A percentile compares a stretch with the other conserved stretches of the same genome.
Conservation (phyloP, 2,329 filamentous ascomycete genomes). For the Penicillium sp. region DNA sequence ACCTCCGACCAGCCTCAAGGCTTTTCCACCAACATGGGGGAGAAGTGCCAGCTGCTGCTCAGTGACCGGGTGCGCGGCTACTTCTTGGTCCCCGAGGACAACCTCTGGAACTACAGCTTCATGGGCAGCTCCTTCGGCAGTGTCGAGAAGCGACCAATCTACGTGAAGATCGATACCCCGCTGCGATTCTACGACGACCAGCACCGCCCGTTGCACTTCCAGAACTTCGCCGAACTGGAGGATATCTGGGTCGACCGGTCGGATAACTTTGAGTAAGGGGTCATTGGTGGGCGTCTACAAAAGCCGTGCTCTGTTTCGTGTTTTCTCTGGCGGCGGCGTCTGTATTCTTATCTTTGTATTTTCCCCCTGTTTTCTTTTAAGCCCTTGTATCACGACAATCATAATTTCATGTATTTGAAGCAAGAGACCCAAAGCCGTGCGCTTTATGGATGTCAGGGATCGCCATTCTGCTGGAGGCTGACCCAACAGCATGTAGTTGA, state of each 20-base stretch:
- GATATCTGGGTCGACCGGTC: conserved; percentile 92
- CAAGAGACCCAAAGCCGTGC: conserved; percentile 10
- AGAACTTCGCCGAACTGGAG: conserved; percentile 94
- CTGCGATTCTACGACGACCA: conserved; percentile 85
- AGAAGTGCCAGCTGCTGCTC: conserved; percentile 90
- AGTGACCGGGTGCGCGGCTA: conserved; percentile 92
- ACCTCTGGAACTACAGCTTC: conserved; percentile 97
- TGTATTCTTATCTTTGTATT: conserved; percentile 16
- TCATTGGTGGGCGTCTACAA: conserved; percentile 22
- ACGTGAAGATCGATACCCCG: conserved; percentile 92
- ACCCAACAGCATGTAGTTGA: too few species aligned
- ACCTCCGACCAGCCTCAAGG: conserved; percentile 91
- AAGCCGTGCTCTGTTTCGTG: conserved; percentile 6
- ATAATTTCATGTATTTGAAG: conserved; percentile 24
- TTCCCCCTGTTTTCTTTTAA: conserved; percentile 13
- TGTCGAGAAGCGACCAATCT: conserved; percentile 84
- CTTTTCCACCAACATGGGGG: conserved; percentile 86
- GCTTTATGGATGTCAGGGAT: conserved; percentile 4
- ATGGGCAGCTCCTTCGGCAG: conserved; percentile 85
- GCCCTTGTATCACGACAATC: conserved; percentile 21
- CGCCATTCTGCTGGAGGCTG: too few species aligned
- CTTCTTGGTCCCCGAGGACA: conserved; percentile 89
- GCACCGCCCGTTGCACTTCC: conserved; percentile 91
- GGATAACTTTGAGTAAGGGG: conserved; percentile 81
- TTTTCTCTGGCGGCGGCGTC: conserved; percentile 14